A percentile compares a stretch with the other conserved stretches of the same genome.
phyloP scores from a whole-genome alignment of 75 land plant genomes.

The Pinus taeda region DNA sequence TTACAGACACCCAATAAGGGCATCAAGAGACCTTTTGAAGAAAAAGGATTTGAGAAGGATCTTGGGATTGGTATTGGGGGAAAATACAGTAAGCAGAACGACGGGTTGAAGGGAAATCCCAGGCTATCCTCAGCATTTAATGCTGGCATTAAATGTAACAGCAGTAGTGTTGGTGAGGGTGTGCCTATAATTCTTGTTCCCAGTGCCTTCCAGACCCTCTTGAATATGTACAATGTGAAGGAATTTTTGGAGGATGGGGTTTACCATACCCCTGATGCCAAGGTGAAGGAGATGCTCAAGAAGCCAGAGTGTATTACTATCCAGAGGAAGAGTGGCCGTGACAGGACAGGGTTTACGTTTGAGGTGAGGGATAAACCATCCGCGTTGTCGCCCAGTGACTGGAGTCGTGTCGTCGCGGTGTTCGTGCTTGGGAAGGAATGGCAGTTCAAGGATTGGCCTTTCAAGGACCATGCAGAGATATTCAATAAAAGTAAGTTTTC shows the following conservation, averaged over 20 bases:
- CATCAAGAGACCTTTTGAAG: slow-evolving; percentile 39
- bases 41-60: slow-evolving; percentile 37
- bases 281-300: slow-evolving; percentile 63
- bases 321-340: slow-evolving; percentile 90
- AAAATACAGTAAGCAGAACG: slow-evolving; percentile 24
- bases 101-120: slow-evolving; percentile 11
- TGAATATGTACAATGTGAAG: slow-evolving; percentile 93
- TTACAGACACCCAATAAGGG: slow-evolving; percentile 49
- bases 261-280: slow-evolving; percentile 74
- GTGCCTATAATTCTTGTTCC: slow-evolving; percentile 97
- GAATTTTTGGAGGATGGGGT: slow-evolving; percentile 98
- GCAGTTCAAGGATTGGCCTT: slow-evolving; percentile 99
- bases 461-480: slow-evolving; percentile 92
- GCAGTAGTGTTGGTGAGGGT: slow-evolving; percentile 59
- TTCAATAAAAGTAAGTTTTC: slow-evolving; percentile 82
- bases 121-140: neutral
- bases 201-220: slow-evolving; percentile 85
- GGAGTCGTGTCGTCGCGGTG: slow-evolving; percentile 95
- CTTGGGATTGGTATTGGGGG: slow-evolving; percentile 32
- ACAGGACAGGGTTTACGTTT: slow-evolving; percentile 68
- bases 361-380: slow-evolving; percentile 95
- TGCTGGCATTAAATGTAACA: slow-evolving; percentile 4
- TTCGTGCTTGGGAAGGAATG: slow-evolving; percentile 98
- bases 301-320: slow-evolving; percentile 65
- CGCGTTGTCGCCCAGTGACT: slow-evolving; percentile 70